Evolutionary conservation across 208 protist genomes (phyloP).

Genomic region (Vickermania ingenoplastis): DNA sequence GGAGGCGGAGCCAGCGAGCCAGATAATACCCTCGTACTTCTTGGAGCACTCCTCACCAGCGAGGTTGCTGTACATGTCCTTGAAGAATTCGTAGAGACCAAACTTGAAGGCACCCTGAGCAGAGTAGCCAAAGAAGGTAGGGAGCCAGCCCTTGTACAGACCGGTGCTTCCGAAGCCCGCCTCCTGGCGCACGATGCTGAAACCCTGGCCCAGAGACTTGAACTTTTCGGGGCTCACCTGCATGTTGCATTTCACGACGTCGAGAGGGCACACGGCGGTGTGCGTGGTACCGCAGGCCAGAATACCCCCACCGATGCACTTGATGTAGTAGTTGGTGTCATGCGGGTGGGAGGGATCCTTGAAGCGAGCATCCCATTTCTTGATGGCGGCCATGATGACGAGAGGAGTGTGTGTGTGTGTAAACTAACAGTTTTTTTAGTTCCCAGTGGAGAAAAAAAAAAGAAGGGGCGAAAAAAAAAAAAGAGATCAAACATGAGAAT

Average conservation of each 20-base stretch:
- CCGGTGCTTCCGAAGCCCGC: constrained; percentile 10
- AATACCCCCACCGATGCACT: constrained; percentile 89
- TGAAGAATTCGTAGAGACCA: constrained; percentile 86
- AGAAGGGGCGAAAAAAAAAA: constrained; percentile 9
- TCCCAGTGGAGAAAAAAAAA: constrained; percentile 2
- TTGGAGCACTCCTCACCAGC: constrained; percentile 65
- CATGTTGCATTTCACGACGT: constrained; percentile 96
- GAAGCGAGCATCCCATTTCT: constrained; percentile 30
- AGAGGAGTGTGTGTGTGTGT: not conserved
- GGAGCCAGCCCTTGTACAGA: constrained; percentile 65
- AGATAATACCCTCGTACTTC: constrained; percentile 54
- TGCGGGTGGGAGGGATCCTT: constrained; percentile 20
- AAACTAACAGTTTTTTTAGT: not conserved
- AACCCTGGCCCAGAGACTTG: constrained; percentile 4
- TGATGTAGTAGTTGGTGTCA: constrained; percentile 79
- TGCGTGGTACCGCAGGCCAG: constrained; percentile 93
- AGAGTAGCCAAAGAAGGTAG: constrained; percentile 77
- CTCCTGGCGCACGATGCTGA: not conserved
- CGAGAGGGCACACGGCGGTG: constrained; percentile 89
- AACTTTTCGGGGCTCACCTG: constrained; percentile 76
- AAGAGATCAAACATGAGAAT: not conserved
- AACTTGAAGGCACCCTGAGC: constrained; percentile 86
- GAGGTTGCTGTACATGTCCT: constrained; percentile 46
- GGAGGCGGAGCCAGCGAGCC: constrained; percentile 57
- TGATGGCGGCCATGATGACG: constrained; percentile 1